Conservation (phyloP, 345 rosid genomes). For the Mallotus nudiflorus region DNA sequence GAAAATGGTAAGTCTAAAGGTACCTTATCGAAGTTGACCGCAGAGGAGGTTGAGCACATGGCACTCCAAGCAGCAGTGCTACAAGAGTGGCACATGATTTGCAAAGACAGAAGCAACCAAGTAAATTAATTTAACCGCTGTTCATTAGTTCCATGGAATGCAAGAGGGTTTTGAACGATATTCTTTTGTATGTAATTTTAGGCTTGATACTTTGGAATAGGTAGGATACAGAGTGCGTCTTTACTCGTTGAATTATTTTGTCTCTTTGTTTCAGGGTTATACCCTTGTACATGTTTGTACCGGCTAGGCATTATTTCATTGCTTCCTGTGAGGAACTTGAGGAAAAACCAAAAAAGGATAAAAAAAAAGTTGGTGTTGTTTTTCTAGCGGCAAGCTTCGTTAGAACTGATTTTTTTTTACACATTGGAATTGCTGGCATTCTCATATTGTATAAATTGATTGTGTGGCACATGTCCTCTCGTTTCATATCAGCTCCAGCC, state of each 20-base stretch:
- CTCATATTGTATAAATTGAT: no score
- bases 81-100: conserved; percentile 92
- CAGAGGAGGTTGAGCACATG: conserved; percentile 94
- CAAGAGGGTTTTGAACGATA: conserved; percentile 10
- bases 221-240: conserved; percentile 10
- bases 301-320: conserved; percentile 18
- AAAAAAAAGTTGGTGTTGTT: background rate
- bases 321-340: conserved; percentile 17
- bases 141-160: background rate
- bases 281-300: conserved; percentile 35
- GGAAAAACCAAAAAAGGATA: background rate
- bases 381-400: no score
- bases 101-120: conserved; percentile 66
- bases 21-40: conserved; percentile 74
- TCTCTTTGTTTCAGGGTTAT: background rate
- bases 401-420: background rate
- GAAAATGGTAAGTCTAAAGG: conserved; percentile 57
- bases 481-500: no score
- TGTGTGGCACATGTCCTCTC: background rate
- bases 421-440: no score
- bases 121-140: conserved; percentile 31
- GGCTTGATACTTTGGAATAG: conserved; percentile 16
- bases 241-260: no score
- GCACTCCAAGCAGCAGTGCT: conserved; percentile 96
- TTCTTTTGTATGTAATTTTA: conserved; percentile 25